Conservation (phyloP, 164 flowering plant genomes). For the Buxus sempervirens region DNA sequence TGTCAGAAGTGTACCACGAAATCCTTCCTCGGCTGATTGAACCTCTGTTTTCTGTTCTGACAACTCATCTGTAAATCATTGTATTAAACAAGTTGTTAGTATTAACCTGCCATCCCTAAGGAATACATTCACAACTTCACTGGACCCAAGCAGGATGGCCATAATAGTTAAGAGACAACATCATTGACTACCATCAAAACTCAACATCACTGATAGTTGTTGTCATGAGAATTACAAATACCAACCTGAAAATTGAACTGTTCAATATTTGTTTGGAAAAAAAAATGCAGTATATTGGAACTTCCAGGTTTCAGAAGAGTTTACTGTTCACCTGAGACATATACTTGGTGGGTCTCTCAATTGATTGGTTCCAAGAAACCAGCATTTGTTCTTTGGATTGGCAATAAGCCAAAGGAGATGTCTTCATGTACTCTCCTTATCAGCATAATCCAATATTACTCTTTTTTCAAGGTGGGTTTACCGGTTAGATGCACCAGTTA, state of each 20-base stretch:
- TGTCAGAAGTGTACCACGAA: slow-evolving; percentile 83
- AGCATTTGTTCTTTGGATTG: neutral
- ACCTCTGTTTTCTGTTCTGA: slow-evolving; percentile 52
- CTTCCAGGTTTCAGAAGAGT: neutral
- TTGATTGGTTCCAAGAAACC: neutral
- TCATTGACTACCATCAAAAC: neutral
- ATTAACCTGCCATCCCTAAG: neutral
- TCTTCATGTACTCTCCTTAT: neutral
- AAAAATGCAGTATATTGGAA: neutral
- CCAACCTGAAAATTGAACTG: neutral
- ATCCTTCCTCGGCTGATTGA: slow-evolving; percentile 70
- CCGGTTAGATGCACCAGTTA: neutral
- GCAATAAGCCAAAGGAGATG: too few relatives aligned
- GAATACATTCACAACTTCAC: too few relatives aligned
- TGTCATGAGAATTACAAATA: neutral
- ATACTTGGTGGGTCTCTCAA: neutral
- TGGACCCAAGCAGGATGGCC: too few relatives aligned
- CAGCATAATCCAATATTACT: neutral
- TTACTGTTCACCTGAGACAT: neutral
- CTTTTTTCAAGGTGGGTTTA: too few relatives aligned
- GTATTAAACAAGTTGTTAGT: neutral
- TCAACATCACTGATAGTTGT: neutral
- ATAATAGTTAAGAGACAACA: too few relatives aligned
- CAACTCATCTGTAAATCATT: slow-evolving; percentile 59
- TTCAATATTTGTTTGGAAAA: too few relatives aligned